Percentiles rank a stretch among this genome's conserved stretches.
Evolutionary conservation across 192 early-diverging fungal genomes (phyloP).

Genomic region (Coemansia sp.): DNA sequence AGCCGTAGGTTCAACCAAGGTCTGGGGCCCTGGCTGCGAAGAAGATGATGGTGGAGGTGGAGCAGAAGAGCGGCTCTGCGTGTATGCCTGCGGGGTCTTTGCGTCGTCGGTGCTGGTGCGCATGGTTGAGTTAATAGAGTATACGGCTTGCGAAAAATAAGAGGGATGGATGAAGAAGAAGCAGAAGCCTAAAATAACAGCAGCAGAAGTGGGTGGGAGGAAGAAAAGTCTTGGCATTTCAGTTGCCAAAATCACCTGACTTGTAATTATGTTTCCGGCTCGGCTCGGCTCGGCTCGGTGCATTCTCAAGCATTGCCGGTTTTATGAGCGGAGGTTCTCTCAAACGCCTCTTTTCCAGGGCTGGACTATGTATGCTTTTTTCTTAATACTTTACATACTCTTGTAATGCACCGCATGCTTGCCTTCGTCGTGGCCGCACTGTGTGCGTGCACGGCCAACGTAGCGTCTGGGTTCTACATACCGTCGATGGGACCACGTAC

Average conservation of each 20-base stretch:
- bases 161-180: neutral
- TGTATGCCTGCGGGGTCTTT: neutral
- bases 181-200: too few relatives aligned
- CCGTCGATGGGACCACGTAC: slow-evolving; percentile 48
- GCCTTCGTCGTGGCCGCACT: slow-evolving; percentile 6
- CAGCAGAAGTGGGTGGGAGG: too few relatives aligned
- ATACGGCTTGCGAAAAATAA: too few relatives aligned
- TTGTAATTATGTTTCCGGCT: neutral
- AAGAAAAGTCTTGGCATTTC: slow-evolving; percentile 4
- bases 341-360: too few relatives aligned
- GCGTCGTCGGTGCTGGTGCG: slow-evolving; percentile 5
- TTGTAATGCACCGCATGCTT: neutral
- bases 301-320: too few relatives aligned
- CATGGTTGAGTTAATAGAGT: neutral
- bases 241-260: neutral
- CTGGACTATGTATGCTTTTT: too few relatives aligned
- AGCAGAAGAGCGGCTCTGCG: neutral
- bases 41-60: neutral
- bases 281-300: too few relatives aligned
- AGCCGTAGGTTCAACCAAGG: slow-evolving; percentile 20
- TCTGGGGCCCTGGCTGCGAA: neutral
- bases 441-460: neutral
- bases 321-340: too few relatives aligned
- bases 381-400: neutral
- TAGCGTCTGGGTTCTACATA: slow-evolving; percentile 41